Percentiles rank a stretch among this genome's conserved stretches.
phyloP scores from a whole-genome alignment of 495 filamentous ascomycete species.

The Trichoderma virens region DNA sequence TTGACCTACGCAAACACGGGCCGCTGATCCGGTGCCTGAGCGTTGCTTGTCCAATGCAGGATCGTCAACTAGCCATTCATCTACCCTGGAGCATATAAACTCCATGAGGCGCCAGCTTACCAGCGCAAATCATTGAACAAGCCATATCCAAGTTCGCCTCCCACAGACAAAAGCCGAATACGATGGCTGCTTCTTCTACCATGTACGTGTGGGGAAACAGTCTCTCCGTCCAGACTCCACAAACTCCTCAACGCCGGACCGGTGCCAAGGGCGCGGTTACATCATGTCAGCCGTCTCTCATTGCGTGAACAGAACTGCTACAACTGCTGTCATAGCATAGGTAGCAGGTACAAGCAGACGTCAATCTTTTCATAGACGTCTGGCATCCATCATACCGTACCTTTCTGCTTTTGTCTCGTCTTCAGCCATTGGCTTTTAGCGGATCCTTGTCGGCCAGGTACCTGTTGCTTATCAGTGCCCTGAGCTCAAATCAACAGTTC shows the following conservation, averaged over 20 bases:
- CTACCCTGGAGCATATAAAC: neutral
- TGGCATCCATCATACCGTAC: neutral
- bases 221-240: neutral
- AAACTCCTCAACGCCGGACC: neutral
- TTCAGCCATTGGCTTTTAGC: no score
- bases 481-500: no score
- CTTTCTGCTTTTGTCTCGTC: neutral
- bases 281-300: neutral
- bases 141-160: no score
- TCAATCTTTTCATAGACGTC: neutral
- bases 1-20: neutral
- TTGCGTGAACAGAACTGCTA: constrained; percentile 8
- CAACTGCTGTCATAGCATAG: neutral
- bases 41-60: neutral
- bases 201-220: neutral
- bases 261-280: neutral
- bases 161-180: neutral
- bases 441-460: neutral
- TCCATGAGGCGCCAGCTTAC: no score
- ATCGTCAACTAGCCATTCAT: neutral
- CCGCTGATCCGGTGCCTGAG: neutral
- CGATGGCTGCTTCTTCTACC: no score
- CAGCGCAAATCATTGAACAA: no score
- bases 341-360: neutral
- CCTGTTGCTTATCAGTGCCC: no score